These are phyloP conservation scores for Tetrahymena malaccensis DNA, from an alignment of 73 alveolate genomes.

Conservation along the genomic window DNA sequence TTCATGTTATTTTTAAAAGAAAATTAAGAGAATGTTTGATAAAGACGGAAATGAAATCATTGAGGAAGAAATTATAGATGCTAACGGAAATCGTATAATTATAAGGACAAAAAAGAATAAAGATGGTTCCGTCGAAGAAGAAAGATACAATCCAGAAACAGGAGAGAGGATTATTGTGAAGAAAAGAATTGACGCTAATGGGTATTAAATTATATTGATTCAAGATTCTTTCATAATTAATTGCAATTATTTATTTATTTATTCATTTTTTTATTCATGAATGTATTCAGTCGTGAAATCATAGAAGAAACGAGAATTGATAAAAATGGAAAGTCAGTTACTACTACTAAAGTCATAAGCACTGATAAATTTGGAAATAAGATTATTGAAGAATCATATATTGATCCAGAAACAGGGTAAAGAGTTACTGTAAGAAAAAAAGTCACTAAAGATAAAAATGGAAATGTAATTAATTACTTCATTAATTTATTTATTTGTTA, in stretches of 20 bases:
- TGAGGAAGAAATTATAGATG: conserved; percentile 25
- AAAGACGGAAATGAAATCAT: conserved; percentile 35
- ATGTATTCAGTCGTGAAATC: conserved; percentile 1
- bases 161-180: conserved; percentile 16
- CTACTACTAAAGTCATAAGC: not conserved
- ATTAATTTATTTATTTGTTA: no score
- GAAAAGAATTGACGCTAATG: conserved; percentile 15
- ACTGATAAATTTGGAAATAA: conserved; percentile 29
- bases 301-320: conserved; percentile 18
- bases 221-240: not conserved
- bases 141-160: conserved; percentile 14
- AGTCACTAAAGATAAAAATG: conserved; percentile 21
- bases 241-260: not conserved
- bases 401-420: conserved; percentile 10
- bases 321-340: conserved; percentile 2
- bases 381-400: conserved; percentile 8
- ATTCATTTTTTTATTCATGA: no score
- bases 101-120: conserved; percentile 2
- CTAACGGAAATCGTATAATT: conserved; percentile 16
- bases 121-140: conserved; percentile 27
- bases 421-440: conserved; percentile 9
- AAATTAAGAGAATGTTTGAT: not conserved
- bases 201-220: not conserved
- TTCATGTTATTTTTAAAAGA: not conserved
- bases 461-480: conserved; percentile 2